Percentiles rank a stretch among this genome's conserved stretches.
Conservation (phyloP, 345 rosid genomes). For the Salix koriyanagi region DNA sequence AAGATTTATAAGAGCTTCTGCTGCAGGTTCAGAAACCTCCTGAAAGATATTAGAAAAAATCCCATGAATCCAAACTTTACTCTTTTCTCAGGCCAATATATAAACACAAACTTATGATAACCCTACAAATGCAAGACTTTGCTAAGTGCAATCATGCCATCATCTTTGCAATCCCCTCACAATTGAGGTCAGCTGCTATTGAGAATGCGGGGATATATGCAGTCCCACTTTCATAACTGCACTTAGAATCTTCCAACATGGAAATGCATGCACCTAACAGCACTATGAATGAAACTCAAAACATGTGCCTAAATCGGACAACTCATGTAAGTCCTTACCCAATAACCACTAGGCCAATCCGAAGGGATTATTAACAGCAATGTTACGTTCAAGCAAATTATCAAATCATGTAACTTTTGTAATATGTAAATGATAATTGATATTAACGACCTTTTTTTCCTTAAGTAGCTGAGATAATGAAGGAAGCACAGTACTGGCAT, state of each 20-base stretch:
- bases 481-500: slow-evolving; percentile 48
- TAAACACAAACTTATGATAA: not conserved
- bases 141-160: not conserved
- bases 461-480: slow-evolving; percentile 54
- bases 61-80: not conserved
- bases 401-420: not conserved
- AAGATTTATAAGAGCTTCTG: slow-evolving; percentile 83
- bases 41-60: slow-evolving; percentile 22
- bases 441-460: slow-evolving; percentile 55
- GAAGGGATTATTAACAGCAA: not conserved
- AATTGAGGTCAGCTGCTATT: not conserved
- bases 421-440: not conserved
- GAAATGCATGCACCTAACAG: not conserved
- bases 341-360: not conserved
- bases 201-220: not conserved
- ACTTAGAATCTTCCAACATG: not conserved
- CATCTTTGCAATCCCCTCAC: not conserved
- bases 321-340: not conserved
- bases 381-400: not conserved
- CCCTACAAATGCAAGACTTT: not conserved
- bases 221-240: not conserved
- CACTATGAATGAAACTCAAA: not conserved
- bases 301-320: not conserved
- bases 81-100: not conserved
- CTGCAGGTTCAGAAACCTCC: slow-evolving; percentile 88